These are phyloP conservation scores for Gilbertella persicaria DNA, from an alignment of 371 early-diverging fungal species.

Conservation along the genomic window DNA sequence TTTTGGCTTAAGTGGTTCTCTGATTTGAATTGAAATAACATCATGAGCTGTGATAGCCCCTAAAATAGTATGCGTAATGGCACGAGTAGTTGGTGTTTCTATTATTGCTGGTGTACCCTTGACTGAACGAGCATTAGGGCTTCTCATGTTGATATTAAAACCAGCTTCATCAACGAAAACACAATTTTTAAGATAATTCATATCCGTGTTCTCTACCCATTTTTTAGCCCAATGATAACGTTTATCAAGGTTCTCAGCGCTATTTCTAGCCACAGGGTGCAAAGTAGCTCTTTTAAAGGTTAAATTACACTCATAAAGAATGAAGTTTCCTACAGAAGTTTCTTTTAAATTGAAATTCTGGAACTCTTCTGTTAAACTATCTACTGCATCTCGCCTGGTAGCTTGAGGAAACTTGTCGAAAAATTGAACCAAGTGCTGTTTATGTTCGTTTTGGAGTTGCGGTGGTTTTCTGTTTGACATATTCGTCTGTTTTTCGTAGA, in stretches of 20 bases:
- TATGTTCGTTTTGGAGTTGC: slow-evolving; percentile 17
- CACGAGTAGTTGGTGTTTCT: slow-evolving; percentile 12
- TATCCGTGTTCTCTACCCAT: slow-evolving; percentile 10
- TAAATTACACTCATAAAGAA: slow-evolving; percentile 13
- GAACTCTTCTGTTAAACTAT: slow-evolving; percentile 7
- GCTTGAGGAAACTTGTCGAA: slow-evolving; percentile 13
- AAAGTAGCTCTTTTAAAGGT: slow-evolving; percentile 4
- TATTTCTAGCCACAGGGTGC: slow-evolving; percentile 8
- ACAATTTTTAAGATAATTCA: slow-evolving; percentile 15
- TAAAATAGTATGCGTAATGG: slow-evolving; percentile 13
- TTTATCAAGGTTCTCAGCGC: not conserved
- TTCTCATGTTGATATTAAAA: slow-evolving; percentile 19
- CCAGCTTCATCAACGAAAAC: slow-evolving; percentile 22
- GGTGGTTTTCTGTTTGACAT: slow-evolving; percentile 3
- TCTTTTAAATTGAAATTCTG: slow-evolving; percentile 7
- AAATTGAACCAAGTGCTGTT: slow-evolving; percentile 10
- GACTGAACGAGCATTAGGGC: slow-evolving; percentile 9
- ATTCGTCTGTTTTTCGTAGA: slow-evolving; percentile 19
- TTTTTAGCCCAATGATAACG: slow-evolving; percentile 1
- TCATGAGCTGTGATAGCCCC: slow-evolving; percentile 8
- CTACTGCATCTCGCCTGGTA: slow-evolving; percentile 10
- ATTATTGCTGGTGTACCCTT: slow-evolving; percentile 19
- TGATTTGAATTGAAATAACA: slow-evolving; percentile 10
- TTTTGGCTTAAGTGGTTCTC: slow-evolving; percentile 4
- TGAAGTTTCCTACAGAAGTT: slow-evolving; percentile 8